Evolutionary conservation across 1,139 yeast genomes (phyloP).

Genomic region (Magnusiomyces ingens): DNA sequence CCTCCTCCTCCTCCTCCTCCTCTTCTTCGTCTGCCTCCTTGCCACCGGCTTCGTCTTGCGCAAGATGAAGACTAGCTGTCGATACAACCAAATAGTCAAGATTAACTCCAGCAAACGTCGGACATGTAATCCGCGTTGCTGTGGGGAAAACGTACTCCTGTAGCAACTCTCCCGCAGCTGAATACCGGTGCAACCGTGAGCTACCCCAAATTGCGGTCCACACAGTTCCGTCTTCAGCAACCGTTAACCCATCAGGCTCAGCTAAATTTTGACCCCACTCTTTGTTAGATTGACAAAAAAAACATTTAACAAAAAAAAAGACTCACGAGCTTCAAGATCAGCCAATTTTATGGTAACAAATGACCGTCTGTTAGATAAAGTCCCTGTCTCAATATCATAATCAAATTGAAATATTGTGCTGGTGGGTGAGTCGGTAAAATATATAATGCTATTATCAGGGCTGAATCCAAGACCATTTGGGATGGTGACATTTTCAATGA

Average conservation of each 20-base stretch:
- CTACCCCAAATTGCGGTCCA: slow-evolving; percentile 68
- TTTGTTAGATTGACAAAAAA: neutral
- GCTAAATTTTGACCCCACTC: slow-evolving; percentile 7
- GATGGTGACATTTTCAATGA: slow-evolving; percentile 15
- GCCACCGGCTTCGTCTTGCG: slow-evolving; percentile 27
- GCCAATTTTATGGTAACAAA: slow-evolving; percentile 24
- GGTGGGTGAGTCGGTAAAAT: slow-evolving; percentile 66
- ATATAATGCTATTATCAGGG: slow-evolving; percentile 44
- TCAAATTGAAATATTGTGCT: slow-evolving; percentile 56
- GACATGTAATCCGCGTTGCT: slow-evolving; percentile 58
- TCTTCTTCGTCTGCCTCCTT: neutral
- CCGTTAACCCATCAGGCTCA: slow-evolving; percentile 71
- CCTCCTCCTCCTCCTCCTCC: too few species aligned
- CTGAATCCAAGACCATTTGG: slow-evolving; percentile 75
- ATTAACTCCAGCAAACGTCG: slow-evolving; percentile 60
- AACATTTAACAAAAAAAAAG: neutral
- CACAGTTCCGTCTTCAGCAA: slow-evolving; percentile 55
- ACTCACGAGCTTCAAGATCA: slow-evolving; percentile 12
- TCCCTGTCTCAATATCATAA: slow-evolving; percentile 45
- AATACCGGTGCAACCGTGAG: slow-evolving; percentile 46
- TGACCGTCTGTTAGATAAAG: slow-evolving; percentile 39
- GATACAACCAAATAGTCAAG: slow-evolving; percentile 60
- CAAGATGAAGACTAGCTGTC: slow-evolving; percentile 43
- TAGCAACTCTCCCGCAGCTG: slow-evolving; percentile 43
- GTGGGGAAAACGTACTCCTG: slow-evolving; percentile 50